A percentile compares a stretch with the other conserved stretches of the same genome.
Conservation (phyloP, 23 red algal genomes). For the Agarophyton chilense region DNA sequence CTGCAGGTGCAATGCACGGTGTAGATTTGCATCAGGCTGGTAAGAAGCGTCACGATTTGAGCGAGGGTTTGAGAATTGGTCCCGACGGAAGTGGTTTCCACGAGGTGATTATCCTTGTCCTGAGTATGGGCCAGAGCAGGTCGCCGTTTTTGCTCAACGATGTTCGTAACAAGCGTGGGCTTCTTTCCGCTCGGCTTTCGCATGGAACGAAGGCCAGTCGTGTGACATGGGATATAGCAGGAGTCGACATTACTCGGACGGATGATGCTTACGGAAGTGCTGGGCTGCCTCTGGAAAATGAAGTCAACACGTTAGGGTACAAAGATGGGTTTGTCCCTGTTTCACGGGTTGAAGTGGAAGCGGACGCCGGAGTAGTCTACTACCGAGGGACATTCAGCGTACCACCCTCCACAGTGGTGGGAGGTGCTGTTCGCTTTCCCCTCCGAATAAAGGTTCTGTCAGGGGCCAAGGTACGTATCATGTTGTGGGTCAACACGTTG, state of each 20-base stretch:
- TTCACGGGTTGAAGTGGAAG: conserved; percentile 19
- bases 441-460: conserved; percentile 62
- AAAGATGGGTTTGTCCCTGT: neutral
- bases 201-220: conserved; percentile 39
- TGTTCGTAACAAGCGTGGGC: conserved; percentile 81
- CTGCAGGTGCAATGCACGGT: conserved; percentile 88
- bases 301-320: conserved; percentile 34
- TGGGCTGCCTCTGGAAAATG: conserved; percentile 79
- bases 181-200: conserved; percentile 79
- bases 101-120: conserved; percentile 78
- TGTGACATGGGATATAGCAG: conserved; percentile 70
- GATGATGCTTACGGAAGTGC: conserved; percentile 82
- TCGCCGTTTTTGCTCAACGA: conserved; percentile 92
- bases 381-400: conserved; percentile 66
- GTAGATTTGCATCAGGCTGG: conserved; percentile 81
- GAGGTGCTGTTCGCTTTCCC: conserved; percentile 48
- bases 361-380: conserved; percentile 65
- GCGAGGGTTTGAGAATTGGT: conserved; percentile 24
- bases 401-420: conserved; percentile 38
- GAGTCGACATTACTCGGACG: conserved; percentile 66
- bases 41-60: conserved; percentile 75
- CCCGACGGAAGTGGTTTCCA: conserved; percentile 68
- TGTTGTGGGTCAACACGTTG: conserved; percentile 84
- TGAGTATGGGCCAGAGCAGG: conserved; percentile 78
- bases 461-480: conserved; percentile 39